Base-by-base conservation (phyloP, 768 basidiomycete genomes). In the Lactarius hengduanensis region DNA sequence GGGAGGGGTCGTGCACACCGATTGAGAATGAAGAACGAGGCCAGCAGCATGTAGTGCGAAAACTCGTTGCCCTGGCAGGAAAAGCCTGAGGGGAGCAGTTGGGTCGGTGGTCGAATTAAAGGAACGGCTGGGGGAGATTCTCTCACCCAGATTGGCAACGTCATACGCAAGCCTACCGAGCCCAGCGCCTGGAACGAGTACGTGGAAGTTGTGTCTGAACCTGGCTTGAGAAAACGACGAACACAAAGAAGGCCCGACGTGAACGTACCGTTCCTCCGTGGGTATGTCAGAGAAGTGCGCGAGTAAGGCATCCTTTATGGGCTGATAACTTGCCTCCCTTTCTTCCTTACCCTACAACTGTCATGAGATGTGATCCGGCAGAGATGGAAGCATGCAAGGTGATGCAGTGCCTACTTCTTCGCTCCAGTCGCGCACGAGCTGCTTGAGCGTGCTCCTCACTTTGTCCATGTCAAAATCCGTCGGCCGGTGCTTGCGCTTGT, bases 1-100 rank as follows among this genome's bases (percentile, higher is more conserved):
- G 18, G 22, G 47, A 38, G 2, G 26, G n/a, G 16, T 60, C 28
- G 45, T 60, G 60, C 83, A 11, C 71, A 94, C 94, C 83, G 84
- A 74, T 98, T 98, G 58, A 98, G 79, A 22, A 97, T 86, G 74
- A 90, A 91, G 73, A 88, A 89, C 4, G 96, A 97, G 2, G 91
- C 81, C 5, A 98, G 85, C 15, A 98, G 83, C 94, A 96, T 96
- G 76, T 93, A 94, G 70, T 96, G 91, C 38, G 92, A 94, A 74
- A 97, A 97, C 76, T 98, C 96, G 74, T 97, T 97, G 26, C 91
- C 95, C 76, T 96, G 95, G 69, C 91, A 94, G 1, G 90, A 78
- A 71, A 94, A 98, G 4, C 95, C 95, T 94, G 68, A 0, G 16
- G 6, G 18, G 53, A 20, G 9, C 16, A 8, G 63, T 15, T 13